Conservation (phyloP, 2,329 filamentous ascomycete species). For the Penicillium sp. region DNA sequence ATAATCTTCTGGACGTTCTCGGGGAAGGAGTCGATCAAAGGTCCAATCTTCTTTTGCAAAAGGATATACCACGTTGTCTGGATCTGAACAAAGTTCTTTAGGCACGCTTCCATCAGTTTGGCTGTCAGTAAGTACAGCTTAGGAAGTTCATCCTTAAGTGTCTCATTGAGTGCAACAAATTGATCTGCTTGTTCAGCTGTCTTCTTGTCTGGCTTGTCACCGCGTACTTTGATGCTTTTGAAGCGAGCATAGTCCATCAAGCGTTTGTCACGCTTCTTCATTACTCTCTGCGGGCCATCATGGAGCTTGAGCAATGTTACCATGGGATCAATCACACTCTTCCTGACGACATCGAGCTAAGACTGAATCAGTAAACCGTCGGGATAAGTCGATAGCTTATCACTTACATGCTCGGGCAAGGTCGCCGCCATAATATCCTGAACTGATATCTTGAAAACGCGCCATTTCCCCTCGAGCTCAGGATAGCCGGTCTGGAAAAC, state of each 20-base stretch:
- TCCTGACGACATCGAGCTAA: slow-evolving; percentile 69
- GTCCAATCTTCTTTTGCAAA: slow-evolving; percentile 81
- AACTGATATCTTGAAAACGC: slow-evolving; percentile 84
- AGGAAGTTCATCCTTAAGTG: slow-evolving; percentile 89
- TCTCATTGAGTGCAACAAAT: slow-evolving; percentile 89
- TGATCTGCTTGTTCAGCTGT: slow-evolving; percentile 83
- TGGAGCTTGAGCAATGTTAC: slow-evolving; percentile 78
- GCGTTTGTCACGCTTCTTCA: slow-evolving; percentile 95
- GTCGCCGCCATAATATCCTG: slow-evolving; percentile 83
- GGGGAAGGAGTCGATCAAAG: slow-evolving; percentile 70
- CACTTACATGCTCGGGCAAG: slow-evolving; percentile 77
- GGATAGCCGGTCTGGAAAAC: slow-evolving; percentile 71
- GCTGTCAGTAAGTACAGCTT: slow-evolving; percentile 81
- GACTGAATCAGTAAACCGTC: slow-evolving; percentile 14
- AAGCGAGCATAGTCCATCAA: slow-evolving; percentile 85
- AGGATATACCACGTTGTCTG: slow-evolving; percentile 82
- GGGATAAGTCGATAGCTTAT: neutral
- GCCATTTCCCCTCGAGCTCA: slow-evolving; percentile 93
- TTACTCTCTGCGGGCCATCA: slow-evolving; percentile 81
- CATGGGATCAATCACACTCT: slow-evolving; percentile 84
- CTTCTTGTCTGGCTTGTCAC: slow-evolving; percentile 87
- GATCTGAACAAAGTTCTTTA: slow-evolving; percentile 82
- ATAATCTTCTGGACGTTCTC: slow-evolving; percentile 75
- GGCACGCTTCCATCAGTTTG: slow-evolving; percentile 79
- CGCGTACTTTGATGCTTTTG: slow-evolving; percentile 75